Evolutionary conservation across 305 asterid species (phyloP).

Genomic region (Striga hermonthica): DNA sequence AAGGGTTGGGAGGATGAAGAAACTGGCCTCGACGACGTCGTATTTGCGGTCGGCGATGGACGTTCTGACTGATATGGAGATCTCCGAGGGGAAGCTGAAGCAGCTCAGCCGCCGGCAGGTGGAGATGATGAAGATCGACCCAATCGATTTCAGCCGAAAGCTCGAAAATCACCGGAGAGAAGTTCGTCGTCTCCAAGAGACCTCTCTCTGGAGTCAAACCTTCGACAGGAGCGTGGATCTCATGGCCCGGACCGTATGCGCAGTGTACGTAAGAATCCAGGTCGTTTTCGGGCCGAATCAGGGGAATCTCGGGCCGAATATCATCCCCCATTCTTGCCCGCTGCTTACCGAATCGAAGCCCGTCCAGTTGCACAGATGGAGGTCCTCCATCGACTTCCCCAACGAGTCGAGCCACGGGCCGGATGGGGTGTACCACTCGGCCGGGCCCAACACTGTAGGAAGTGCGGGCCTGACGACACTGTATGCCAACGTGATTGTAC

Average conservation of each 20-base stretch:
- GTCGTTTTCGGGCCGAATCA: slow-evolving; percentile 43
- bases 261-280: slow-evolving; percentile 46
- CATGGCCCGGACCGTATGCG: slow-evolving; percentile 57
- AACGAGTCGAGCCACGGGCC: slow-evolving; percentile 18
- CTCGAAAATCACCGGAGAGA: slow-evolving; percentile 59
- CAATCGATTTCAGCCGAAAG: slow-evolving; percentile 38
- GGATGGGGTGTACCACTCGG: slow-evolving; percentile 49
- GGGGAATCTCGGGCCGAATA: slow-evolving; percentile 30
- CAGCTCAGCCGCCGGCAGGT: slow-evolving; percentile 38
- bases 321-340: slow-evolving; percentile 52
- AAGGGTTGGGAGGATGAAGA: slow-evolving; percentile 56
- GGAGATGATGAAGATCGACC: slow-evolving; percentile 37
- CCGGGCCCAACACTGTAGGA: slow-evolving; percentile 64
- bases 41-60: slow-evolving; percentile 52
- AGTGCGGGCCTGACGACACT: slow-evolving; percentile 72
- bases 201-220: slow-evolving; percentile 59
- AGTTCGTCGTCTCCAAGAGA: slow-evolving; percentile 44
- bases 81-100: slow-evolving; percentile 45
- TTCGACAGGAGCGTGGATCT: slow-evolving; percentile 56
- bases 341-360: slow-evolving; percentile 40
- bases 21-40: slow-evolving; percentile 44
- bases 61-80: slow-evolving; percentile 52
- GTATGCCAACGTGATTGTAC: slow-evolving; percentile 61
- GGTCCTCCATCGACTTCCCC: slow-evolving; percentile 26
- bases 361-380: slow-evolving; percentile 57